Percentiles rank a stretch among this genome's conserved stretches.
These are phyloP conservation scores for Sideroxylon spinosum DNA, from an alignment of 179 eudicot genomes.

Conservation along the genomic window DNA sequence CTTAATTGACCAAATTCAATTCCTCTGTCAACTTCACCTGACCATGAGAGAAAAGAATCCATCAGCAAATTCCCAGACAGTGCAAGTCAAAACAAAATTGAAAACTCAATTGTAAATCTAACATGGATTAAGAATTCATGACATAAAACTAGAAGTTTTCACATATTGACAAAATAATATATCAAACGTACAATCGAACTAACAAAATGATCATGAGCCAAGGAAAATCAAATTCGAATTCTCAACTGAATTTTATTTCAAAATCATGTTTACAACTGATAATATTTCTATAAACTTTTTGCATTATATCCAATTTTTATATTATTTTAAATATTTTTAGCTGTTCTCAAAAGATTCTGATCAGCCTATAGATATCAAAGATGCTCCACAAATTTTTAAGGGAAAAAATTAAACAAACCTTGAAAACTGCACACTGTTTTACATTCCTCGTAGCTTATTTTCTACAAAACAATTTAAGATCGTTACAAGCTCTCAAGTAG, in stretches of 20 bases:
- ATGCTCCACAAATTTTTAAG: neutral
- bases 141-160: neutral
- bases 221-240: neutral
- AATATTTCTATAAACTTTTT: neutral
- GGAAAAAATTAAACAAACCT: too few relatives aligned
- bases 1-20: slow-evolving; percentile 84
- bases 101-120: neutral
- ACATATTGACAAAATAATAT: neutral
- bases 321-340: neutral
- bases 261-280: neutral
- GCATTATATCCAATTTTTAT: neutral
- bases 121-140: neutral
- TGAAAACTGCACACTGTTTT: too few relatives aligned
- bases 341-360: slow-evolving; percentile 25
- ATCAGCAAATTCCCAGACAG: slow-evolving; percentile 19
- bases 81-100: neutral
- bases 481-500: too few relatives aligned
- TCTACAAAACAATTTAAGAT: too few relatives aligned
- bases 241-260: neutral
- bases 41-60: neutral
- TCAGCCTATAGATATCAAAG: neutral
- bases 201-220: neutral
- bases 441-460: too few relatives aligned
- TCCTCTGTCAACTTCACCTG: slow-evolving; percentile 85
- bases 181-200: neutral